Conservation (phyloP, 2,329 filamentous ascomycete species). For the Fusarium liriodendri region DNA sequence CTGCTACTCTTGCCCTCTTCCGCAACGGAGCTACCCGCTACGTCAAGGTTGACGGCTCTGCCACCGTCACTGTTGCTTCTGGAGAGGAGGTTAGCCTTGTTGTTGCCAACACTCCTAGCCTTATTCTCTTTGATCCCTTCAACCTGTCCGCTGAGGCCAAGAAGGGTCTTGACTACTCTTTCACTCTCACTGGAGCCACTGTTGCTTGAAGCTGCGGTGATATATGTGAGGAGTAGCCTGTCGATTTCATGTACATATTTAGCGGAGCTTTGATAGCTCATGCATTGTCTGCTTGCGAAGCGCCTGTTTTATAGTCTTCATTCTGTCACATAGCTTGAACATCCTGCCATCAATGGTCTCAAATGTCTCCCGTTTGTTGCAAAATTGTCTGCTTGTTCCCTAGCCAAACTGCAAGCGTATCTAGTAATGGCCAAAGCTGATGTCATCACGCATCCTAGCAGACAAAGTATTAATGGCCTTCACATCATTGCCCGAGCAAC, state of each 20-base stretch:
- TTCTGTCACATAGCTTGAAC: background rate
- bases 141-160: conserved; percentile 50
- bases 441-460: too few relatives aligned
- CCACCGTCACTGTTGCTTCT: conserved; percentile 47
- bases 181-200: conserved; percentile 48
- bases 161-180: conserved; percentile 52
- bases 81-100: conserved; percentile 58
- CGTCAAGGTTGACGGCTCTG: conserved; percentile 49
- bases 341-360: background rate
- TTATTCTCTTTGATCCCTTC: conserved; percentile 58
- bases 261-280: background rate
- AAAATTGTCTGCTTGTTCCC: too few relatives aligned
- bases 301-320: background rate
- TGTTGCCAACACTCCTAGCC: conserved; percentile 58
- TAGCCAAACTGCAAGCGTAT: too few relatives aligned
- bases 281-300: background rate
- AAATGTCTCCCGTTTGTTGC: background rate
- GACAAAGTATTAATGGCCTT: too few relatives aligned
- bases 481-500: too few relatives aligned
- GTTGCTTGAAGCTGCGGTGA: background rate
- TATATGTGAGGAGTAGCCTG: background rate
- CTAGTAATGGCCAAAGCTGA: too few relatives aligned
- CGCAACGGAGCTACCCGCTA: conserved; percentile 49
- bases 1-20: conserved; percentile 54
- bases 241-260: background rate